phyloP scores from a whole-genome alignment of 2,329 filamentous ascomycete species.

The Mycogone perniciosa region DNA sequence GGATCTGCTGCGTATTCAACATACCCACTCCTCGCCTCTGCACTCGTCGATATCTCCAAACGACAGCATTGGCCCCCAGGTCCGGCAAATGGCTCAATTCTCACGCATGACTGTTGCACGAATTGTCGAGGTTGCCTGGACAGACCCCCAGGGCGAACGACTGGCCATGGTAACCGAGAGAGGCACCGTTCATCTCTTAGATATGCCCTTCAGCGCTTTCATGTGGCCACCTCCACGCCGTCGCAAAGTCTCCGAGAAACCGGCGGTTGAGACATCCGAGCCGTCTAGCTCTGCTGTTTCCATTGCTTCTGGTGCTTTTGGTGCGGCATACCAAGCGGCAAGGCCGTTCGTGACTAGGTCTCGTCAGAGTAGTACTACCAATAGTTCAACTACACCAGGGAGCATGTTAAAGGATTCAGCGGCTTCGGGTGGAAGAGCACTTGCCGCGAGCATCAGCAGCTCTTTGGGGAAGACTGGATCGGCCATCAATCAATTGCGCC shows the following conservation, averaged over 20 bases:
- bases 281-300: conserved; percentile 52
- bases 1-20: conserved; percentile 65
- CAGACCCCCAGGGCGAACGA: conserved; percentile 70
- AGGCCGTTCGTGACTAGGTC: conserved; percentile 52
- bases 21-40: conserved; percentile 55
- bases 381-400: conserved; percentile 27
- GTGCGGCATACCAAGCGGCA: conserved; percentile 63
- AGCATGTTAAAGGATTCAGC: conserved; percentile 52
- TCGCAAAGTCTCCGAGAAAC: conserved; percentile 38
- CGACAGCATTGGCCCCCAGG: conserved; percentile 46
- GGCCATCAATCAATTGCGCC: conserved; percentile 62
- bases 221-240: conserved; percentile 75
- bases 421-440: conserved; percentile 63
- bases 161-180: conserved; percentile 87
- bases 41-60: conserved; percentile 44
- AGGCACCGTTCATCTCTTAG: conserved; percentile 89
- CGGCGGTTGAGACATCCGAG: conserved; percentile 42
- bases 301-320: conserved; percentile 64
- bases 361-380: conserved; percentile 42
- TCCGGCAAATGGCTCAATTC: conserved; percentile 83
- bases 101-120: conserved; percentile 86
- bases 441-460: conserved; percentile 67
- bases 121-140: conserved; percentile 87
- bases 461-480: conserved; percentile 69
- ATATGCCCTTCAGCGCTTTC: conserved; percentile 75